Evolutionary conservation across 2,329 filamentous ascomycete genomes (phyloP), one percentile per base, ranked within the genome.

Genomic region (Hypoxylon sp.): DNA sequence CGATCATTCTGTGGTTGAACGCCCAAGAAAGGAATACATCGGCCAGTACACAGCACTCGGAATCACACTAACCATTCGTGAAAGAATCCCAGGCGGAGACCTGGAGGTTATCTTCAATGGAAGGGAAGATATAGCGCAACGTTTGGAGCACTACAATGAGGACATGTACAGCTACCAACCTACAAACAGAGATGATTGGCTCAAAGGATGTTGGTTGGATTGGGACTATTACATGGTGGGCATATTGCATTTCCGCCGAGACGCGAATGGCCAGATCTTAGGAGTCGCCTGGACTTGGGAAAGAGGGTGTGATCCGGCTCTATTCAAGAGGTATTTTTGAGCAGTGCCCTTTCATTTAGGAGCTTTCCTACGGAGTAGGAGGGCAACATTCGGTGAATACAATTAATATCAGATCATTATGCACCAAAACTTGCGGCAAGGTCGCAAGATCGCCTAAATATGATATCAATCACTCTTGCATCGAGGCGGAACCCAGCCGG

Each of bases 81-180:
- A 41, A n/a, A 19, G 21, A 14, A 28, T 10, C 5, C 13, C 14
- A 9, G n/a, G 17, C 4, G 6, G 6, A 17, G 34, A 14, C n/a
- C 17, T 53, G 11, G 32, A 53, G 34, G 19, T 53, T 19, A 5
- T 53, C 23, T 41, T 53, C 34, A 53, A 53, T 19, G 36, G 36
- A 7, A 55, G 36, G 17, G 36, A 43, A 10, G 51, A 55, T 30
- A 55, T 43, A 2, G 36, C 17, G 36, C 51, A 43, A 25, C 10
- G n/a, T 23, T 30, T 55, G 51, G 51, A 55, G 36, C 23, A 55
- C 51, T 55, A 55, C 51, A 55, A 55, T 4, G n/a, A 43, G n/a
- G 51, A 55, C 14, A 55, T 55, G 51, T 55, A 55, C 51, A 55
- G 51, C n/a, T 55, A 55, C 51, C 51, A 55, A 14, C 51, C 51